Conservation (phyloP, 2,329 filamentous ascomycete species). For the Aurifilum marmelostoma region DNA sequence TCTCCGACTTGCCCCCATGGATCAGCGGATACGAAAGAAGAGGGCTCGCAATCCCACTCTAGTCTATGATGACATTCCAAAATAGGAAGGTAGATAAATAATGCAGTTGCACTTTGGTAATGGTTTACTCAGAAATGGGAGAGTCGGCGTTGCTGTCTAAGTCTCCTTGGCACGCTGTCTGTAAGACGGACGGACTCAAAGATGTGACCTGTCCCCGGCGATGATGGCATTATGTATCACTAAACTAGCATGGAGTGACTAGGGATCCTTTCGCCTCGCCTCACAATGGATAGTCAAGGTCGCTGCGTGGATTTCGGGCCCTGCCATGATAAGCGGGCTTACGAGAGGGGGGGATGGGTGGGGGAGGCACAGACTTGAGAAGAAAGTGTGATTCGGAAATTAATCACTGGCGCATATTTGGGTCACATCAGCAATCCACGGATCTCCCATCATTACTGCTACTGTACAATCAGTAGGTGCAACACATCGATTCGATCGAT, state of each 20-base stretch:
- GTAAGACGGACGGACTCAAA: background rate
- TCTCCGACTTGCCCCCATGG: background rate
- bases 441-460: background rate
- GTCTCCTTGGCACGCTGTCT: background rate
- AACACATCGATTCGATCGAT: background rate
- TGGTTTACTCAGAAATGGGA: background rate
- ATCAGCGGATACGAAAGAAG: background rate
- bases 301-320: background rate
- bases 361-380: background rate
- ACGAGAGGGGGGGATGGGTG: too few species aligned
- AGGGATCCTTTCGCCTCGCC: background rate
- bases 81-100: slow-evolving; percentile 3
- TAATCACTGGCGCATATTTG: background rate
- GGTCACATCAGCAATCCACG: background rate
- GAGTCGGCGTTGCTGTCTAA: background rate
- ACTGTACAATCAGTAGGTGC: background rate
- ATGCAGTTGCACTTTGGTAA: background rate
- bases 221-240: background rate
- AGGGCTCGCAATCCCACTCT: background rate
- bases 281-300: background rate
- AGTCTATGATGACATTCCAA: background rate
- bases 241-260: background rate
- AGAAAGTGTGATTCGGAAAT: background rate
- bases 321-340: background rate
- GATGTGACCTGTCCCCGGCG: background rate